Evolutionary conservation across 2,329 filamentous ascomycete species (phyloP), one percentile per base, ranked within the genome.

Genomic region (Fusarium virguliforme): DNA sequence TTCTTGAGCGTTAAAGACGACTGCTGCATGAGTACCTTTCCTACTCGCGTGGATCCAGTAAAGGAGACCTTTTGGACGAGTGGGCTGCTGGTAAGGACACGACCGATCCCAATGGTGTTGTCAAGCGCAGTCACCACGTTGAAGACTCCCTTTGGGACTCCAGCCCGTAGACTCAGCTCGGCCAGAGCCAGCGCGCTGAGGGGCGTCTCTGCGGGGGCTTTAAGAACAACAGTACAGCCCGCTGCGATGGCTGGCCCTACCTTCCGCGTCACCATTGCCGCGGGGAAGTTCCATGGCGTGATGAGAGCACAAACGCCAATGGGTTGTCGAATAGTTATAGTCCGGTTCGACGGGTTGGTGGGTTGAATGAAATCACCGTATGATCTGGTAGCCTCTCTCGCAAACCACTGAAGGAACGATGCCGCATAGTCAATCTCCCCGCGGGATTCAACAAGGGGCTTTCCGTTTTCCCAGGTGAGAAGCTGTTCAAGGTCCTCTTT

Each of bases 231-330:
- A 4, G 41, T 26, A 12, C 41, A 46, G 3, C 41, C 41, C 5
- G 41, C 41, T 46, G 41, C 41, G 5, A 46, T 24, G 6, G 41
- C 41, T 12, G 41, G 18, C 2, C 41, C 41, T 22, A 26, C 41
- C 12, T 46, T 46, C 13, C 81, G 74, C 4, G 80, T 81, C 40
- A 86, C 81, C 85, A 86, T 86, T 8, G 83, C 84, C 22, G 81
- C 79, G 8, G 85, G 84, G 73, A 90, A 91, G 78, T 91, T 90
- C 88, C 87, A 72, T 32, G 75, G 75, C 12, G 73, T 73, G 51
- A 77, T 71, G 30, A 74, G 60, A 1, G 71, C 75, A 26, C 71
- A 75, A 2, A 77, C 76, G 7, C 76, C 76, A 18, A 78, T 67
- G 9, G 75, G 73, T 40, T 77, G 70, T 86, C 24, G 18, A 18